Conservation (phyloP, 176 grass and related monocot species). For the Cenchrus fungigraminus region DNA sequence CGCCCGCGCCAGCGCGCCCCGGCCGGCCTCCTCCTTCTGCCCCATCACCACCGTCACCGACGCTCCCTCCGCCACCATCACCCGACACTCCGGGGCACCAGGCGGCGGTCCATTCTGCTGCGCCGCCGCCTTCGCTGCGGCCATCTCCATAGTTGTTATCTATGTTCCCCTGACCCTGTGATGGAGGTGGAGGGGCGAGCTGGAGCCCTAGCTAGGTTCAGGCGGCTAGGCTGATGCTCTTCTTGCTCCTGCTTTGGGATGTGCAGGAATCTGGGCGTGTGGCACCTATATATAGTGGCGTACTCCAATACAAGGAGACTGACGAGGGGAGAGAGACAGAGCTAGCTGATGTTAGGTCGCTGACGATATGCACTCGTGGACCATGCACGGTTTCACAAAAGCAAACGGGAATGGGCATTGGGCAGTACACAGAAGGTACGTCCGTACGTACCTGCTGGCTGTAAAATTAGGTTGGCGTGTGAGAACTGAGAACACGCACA, state of each 20-base stretch:
- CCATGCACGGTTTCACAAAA: too few relatives aligned
- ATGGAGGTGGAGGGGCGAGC: not conserved
- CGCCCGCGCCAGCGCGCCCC: not conserved
- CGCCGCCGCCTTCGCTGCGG: conserved; percentile 11
- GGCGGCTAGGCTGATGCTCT: not conserved
- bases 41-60: not conserved
- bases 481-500: too few relatives aligned
- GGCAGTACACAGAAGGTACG: too few relatives aligned
- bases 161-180: too few relatives aligned
- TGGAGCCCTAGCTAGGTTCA: not conserved
- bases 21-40: not conserved
- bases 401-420: too few relatives aligned
- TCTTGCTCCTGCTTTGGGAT: conserved; percentile 14
- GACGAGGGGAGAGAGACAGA: too few relatives aligned
- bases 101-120: not conserved
- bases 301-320: not conserved
- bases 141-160: conserved; percentile 41
- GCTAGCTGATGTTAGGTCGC: conserved; percentile 14
- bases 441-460: too few relatives aligned
- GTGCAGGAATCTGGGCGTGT: not conserved
- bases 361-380: too few relatives aligned
- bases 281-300: not conserved
- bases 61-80: conserved; percentile 33
- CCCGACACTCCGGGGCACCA: conserved; percentile 28
- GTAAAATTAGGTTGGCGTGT: too few relatives aligned